phyloP scores from a whole-genome alignment of 352 stramenopile species.

The Globisporangium emineosum region DNA sequence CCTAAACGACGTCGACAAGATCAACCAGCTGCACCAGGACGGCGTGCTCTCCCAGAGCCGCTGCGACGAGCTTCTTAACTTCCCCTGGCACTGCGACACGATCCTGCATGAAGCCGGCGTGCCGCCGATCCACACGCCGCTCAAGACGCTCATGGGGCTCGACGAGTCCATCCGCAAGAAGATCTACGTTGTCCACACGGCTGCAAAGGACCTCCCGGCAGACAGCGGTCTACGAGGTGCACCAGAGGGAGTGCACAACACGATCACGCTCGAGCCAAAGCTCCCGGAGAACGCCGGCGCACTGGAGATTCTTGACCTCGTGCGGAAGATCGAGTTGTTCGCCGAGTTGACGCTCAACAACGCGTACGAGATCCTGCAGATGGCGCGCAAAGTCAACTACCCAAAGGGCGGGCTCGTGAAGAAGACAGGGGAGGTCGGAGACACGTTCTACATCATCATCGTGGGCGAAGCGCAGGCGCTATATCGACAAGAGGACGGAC shows the following conservation, averaged over 20 bases:
- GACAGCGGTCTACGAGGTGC: constrained; percentile 83
- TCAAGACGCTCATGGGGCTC: constrained; percentile 91
- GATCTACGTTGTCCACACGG: constrained; percentile 95
- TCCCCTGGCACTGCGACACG: constrained; percentile 92
- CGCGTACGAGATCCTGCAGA: constrained; percentile 84
- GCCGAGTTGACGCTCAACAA: constrained; percentile 78
- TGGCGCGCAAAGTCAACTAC: constrained; percentile 71
- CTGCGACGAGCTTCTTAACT: constrained; percentile 90
- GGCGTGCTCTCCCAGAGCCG: constrained; percentile 84
- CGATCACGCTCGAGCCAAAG: constrained; percentile 76
- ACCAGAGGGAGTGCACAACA: constrained; percentile 87
- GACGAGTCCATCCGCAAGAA: constrained; percentile 88
- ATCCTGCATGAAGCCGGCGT: constrained; percentile 95
- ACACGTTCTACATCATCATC: constrained; percentile 84
- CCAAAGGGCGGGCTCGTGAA: constrained; percentile 52
- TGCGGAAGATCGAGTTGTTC: constrained; percentile 84
- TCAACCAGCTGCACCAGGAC: constrained; percentile 71
- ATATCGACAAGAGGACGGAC: constrained; percentile 28
- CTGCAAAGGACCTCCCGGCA: constrained; percentile 74
- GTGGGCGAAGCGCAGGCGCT: constrained; percentile 62
- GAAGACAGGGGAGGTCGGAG: constrained; percentile 40
- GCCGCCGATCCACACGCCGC: constrained; percentile 94
- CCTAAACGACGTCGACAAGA: constrained; percentile 93
- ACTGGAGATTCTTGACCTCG: constrained; percentile 81
- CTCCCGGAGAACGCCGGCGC: constrained; percentile 73